A percentile compares a stretch with the other conserved stretches of the same genome.
phyloP scores from a whole-genome alignment of 306 rosid species.

The Corylus avellana region DNA sequence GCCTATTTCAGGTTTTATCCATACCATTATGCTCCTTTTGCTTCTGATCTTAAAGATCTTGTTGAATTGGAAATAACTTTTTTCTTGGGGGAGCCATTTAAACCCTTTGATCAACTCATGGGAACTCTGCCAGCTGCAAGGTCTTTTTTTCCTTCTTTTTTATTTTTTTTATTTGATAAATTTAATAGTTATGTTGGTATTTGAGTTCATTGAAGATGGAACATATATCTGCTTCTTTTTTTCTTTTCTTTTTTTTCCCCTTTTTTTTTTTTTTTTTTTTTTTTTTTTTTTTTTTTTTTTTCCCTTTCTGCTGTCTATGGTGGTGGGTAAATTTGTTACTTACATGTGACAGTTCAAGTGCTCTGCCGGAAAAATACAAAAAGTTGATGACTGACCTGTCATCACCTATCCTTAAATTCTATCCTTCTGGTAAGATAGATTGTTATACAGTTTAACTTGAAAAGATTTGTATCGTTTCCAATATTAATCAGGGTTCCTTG shows the following conservation, averaged over 20 bases:
- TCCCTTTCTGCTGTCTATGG: not conserved
- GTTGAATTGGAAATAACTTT: conserved; percentile 84
- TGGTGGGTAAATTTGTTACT: conserved; percentile 15
- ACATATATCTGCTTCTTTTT: not conserved
- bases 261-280: no score
- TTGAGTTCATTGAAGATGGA: conserved; percentile 9
- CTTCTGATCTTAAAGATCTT: conserved; percentile 87
- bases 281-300: no score
- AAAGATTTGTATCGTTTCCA: conserved; percentile 11
- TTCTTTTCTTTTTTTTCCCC: no score
- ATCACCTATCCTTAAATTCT: conserved; percentile 75
- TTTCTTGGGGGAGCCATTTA: conserved; percentile 84
- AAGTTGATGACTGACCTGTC: conserved; percentile 79
- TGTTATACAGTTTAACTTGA: conserved; percentile 18
- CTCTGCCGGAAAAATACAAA: conserved; percentile 83
- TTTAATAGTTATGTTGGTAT: conserved; percentile 25
- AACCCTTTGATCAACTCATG: conserved; percentile 98
- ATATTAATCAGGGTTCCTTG: conserved; percentile 23
- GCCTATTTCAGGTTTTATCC: conserved; percentile 86
- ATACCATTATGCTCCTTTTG: conserved; percentile 97
- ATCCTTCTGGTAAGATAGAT: conserved; percentile 75
- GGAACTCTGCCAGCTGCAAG: conserved; percentile 97
- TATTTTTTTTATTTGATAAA: conserved; percentile 6
- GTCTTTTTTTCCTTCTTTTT: conserved; percentile 36
- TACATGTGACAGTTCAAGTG: conserved; percentile 71